Evolutionary conservation across 768 basidiomycete genomes (phyloP), one percentile per base, ranked within the genome.

Genomic region (Leccinum variicolor): DNA sequence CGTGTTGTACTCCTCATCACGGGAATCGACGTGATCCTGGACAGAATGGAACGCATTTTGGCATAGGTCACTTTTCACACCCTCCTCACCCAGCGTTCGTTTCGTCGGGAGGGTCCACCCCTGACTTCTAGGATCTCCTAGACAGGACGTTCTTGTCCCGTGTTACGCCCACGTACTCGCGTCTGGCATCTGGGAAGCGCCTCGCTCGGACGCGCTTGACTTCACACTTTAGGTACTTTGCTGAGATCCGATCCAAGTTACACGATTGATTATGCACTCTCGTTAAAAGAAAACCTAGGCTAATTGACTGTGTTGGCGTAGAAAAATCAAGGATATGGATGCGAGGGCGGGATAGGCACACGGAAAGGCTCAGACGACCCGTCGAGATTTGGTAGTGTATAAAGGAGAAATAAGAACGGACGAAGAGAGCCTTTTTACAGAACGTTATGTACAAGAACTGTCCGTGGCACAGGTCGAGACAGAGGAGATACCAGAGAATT

Each of bases 31-130:
- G 73, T 77, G 39, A 81, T 84, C 6, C 74, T 90, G 36, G 84
- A 86, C 65, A 81, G 78, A 62, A 86, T 89, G 82, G 87, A 90
- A 67, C 76, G 77, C 46, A 75, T 78, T n/a, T 60, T 78, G 46
- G 69, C 62, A 57, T 72, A 65, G 56, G 29, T 10, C 47, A 43
- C 11, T 43, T 43, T 13, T 13, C 47, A 14, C 25, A 15, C 11
- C 15, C 13, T 15, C 7, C 13, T 6, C 0, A 3, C 19, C 45
- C 13, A 17, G 14, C n/a, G 13, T 21, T 51, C 21, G 14, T 31
- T 51, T 25, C 33, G 50, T 14, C 13, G 14, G 4, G 1, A 15
- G 41, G 19, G n/a, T 41, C n/a, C 39, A 17, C 0, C 10, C 26
- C 26, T 34, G 14, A 51, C 21, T 45, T 3, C 17, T 19, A 14